Percentiles rank a stretch among this genome's conserved stretches.
phyloP scores from a whole-genome alignment of 2,329 filamentous ascomycete species.

The Colletotrichum phormii region DNA sequence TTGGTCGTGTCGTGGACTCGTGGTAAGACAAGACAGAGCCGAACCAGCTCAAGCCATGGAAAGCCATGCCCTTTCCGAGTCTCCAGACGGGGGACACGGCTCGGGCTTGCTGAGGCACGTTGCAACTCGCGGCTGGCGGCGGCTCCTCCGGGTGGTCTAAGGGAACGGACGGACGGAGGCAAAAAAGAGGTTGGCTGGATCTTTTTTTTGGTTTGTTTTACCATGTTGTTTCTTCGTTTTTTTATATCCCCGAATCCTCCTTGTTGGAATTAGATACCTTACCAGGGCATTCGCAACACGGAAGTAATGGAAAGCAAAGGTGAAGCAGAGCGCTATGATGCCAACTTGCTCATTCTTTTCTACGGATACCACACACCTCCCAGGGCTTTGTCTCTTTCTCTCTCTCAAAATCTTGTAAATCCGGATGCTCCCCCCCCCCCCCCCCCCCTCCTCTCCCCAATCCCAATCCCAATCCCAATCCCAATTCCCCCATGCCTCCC shows the following conservation, averaged over 20 bases:
- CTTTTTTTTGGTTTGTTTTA: neutral
- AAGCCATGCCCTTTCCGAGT: slow-evolving; percentile 5
- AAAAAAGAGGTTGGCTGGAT: neutral
- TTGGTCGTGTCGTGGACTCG: neutral
- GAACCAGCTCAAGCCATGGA: slow-evolving; percentile 7
- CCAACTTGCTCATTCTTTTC: slow-evolving; percentile 3
- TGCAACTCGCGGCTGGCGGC: slow-evolving; percentile 30
- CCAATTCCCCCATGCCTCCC: neutral
- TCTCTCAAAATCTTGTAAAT: neutral
- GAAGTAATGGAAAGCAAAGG: neutral
- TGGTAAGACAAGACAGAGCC: slow-evolving; percentile 32
- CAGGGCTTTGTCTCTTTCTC: neutral
- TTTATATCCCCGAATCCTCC: slow-evolving; percentile 7
- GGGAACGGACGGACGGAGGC: neutral
- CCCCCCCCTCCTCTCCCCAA: neutral
- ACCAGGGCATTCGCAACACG: neutral
- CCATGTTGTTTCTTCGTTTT: neutral
- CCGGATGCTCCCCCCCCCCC: too few species aligned
- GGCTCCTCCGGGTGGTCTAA: neutral
- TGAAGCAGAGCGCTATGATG: slow-evolving; percentile 27
- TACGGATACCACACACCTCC: neutral
- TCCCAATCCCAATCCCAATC: neutral
- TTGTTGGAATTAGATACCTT: slow-evolving; percentile 4
- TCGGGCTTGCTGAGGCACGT: slow-evolving; percentile 28
- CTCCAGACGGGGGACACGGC: slow-evolving; percentile 10